These are phyloP conservation scores for Leishmania lainsoni DNA, from an alignment of 208 protist genomes.

Conservation along the genomic window DNA sequence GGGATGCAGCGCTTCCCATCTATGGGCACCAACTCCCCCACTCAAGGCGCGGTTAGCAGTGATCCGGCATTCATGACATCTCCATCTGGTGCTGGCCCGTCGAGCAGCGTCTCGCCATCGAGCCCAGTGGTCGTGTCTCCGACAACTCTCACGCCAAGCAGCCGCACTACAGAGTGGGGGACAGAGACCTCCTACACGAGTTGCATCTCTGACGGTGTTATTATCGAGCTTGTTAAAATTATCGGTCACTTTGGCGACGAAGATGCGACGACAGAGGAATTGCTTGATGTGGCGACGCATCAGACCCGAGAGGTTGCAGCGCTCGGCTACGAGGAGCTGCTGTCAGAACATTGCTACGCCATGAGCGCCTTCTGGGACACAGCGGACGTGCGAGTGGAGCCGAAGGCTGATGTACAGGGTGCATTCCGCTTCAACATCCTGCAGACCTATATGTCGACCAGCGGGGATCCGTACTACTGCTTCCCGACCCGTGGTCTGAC, in stretches of 20 bases:
- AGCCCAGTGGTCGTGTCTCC: constrained; percentile 14
- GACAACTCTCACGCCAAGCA: constrained; percentile 53
- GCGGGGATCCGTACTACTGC: constrained; percentile 41
- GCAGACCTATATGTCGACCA: constrained; percentile 72
- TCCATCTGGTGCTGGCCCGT: constrained; percentile 3
- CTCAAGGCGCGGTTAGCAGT: constrained; percentile 1
- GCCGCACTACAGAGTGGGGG: constrained; percentile 61
- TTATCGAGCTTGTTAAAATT: constrained; percentile 81
- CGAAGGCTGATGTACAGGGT: constrained; percentile 58
- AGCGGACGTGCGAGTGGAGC: constrained; percentile 66
- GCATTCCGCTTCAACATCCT: constrained; percentile 89
- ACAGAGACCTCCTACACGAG: constrained; percentile 82
- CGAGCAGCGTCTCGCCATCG: constrained; percentile 15
- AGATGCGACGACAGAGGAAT: constrained; percentile 77
- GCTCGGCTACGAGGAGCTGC: constrained; percentile 61
- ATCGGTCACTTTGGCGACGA: constrained; percentile 82
- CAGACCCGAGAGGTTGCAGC: constrained; percentile 57
- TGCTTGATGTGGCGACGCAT: constrained; percentile 74
- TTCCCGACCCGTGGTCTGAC: constrained; percentile 82
- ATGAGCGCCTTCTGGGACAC: constrained; percentile 80
- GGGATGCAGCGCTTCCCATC: constrained; percentile 12
- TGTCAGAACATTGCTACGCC: constrained; percentile 57
- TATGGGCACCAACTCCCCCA: constrained; percentile 8
- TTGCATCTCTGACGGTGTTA: constrained; percentile 67
- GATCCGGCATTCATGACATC: constrained; percentile 23